Percentiles rank a stretch among this genome's conserved stretches.
phyloP scores from a whole-genome alignment of 176 grass and related monocot species.

The Carex parvula region DNA sequence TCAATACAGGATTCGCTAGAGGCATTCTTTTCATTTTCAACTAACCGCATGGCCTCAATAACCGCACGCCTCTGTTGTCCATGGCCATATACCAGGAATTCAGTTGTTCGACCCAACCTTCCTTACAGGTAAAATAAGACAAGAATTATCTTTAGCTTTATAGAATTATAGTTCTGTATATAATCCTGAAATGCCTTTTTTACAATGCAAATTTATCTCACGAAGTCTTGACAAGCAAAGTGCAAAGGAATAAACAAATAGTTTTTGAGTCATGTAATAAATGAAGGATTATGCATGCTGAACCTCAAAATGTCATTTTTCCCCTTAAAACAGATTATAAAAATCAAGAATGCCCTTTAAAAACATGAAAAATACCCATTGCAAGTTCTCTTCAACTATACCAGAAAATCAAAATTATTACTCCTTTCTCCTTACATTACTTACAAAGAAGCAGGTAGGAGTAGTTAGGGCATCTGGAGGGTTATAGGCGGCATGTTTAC shows the following conservation, averaged over 20 bases:
- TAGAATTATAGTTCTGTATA: not conserved
- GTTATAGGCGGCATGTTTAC: not conserved
- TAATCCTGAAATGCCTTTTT: not conserved
- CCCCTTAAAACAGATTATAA: not conserved
- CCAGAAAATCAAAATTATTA: not conserved
- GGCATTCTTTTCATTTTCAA: slow-evolving; percentile 44
- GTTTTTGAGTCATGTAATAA: not conserved
- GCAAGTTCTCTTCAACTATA: not conserved
- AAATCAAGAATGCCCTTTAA: not conserved
- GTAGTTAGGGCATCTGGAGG: not conserved
- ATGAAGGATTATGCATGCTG: not conserved
- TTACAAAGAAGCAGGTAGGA: not conserved
- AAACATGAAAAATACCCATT: not conserved
- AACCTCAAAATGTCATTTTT: not conserved
- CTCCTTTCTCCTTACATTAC: not conserved
- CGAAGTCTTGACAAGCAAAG: not conserved
- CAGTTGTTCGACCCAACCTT: slow-evolving; percentile 78
- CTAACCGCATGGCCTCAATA: slow-evolving; percentile 66
- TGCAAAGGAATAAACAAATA: not conserved
- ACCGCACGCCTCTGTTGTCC: slow-evolving; percentile 88
- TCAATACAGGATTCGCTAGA: slow-evolving; percentile 36
- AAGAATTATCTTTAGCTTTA: slow-evolving; percentile 17
- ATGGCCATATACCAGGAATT: slow-evolving; percentile 88
- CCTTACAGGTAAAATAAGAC: slow-evolving; percentile 26
- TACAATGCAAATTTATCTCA: not conserved